Conservation (phyloP, 1,284 basidiomycete genomes). For the Ceratobasidium theobromae region DNA sequence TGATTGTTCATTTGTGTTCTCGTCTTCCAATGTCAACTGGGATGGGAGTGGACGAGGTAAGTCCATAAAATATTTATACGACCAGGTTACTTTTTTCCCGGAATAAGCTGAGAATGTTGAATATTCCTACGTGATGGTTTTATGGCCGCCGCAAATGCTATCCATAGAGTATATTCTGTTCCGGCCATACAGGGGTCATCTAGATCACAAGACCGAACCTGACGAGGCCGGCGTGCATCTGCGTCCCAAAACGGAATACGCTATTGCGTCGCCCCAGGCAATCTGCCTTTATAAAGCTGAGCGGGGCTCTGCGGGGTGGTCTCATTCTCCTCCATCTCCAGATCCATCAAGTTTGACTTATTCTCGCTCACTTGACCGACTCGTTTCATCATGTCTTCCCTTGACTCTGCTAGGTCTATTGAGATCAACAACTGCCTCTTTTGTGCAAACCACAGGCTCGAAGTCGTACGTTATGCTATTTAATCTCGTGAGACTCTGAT, state of each 20-base stretch:
- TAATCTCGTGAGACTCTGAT: background rate
- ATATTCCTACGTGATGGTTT: too few species aligned
- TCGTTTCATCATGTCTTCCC: slow-evolving; percentile 17
- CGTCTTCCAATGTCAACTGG: background rate
- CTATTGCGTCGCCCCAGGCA: slow-evolving; percentile 11
- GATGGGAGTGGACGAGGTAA: slow-evolving; percentile 2
- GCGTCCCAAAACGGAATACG: slow-evolving; percentile 8
- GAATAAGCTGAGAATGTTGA: too few species aligned
- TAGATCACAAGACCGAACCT: slow-evolving; percentile 29
- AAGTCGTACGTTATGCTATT: slow-evolving; percentile 38
- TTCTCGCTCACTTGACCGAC: background rate
- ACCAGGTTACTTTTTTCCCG: too few species aligned
- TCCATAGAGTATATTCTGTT: too few species aligned
- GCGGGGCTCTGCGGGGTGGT: background rate
- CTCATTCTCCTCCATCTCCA: background rate
- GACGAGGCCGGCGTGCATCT: background rate
- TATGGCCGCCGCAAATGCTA: too few species aligned
- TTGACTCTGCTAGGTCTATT: slow-evolving; percentile 38
- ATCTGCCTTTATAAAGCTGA: slow-evolving; percentile 16
- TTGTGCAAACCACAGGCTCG: slow-evolving; percentile 46
- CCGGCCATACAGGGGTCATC: background rate
- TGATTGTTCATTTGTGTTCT: background rate
- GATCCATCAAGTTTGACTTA: background rate
- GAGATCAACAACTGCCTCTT: slow-evolving; percentile 49
- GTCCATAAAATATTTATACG: too few species aligned